phyloP scores from a whole-genome alignment of 2,329 filamentous ascomycete species.

The Dactylellina sp. region DNA sequence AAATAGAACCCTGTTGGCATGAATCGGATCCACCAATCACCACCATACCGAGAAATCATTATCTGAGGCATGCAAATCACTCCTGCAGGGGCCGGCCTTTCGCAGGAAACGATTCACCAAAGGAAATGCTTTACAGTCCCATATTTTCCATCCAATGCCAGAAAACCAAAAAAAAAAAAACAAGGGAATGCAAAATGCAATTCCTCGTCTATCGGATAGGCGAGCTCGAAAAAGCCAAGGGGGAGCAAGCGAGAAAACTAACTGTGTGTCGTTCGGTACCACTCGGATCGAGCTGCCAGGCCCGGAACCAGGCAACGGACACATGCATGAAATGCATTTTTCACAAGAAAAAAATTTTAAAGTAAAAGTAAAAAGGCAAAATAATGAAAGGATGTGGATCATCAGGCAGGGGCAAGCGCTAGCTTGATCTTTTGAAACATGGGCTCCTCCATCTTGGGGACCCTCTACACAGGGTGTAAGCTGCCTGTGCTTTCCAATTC shows the following conservation, averaged over 20 bases:
- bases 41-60: not conserved
- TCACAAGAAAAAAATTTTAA: not conserved
- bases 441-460: conserved; percentile 39
- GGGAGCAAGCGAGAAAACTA: conserved; percentile 34
- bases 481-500: conserved; percentile 49
- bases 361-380: not conserved
- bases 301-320: conserved; percentile 54
- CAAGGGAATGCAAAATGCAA: conserved; percentile 16
- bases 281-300: conserved; percentile 56
- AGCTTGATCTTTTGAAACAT: conserved; percentile 42
- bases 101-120: conserved; percentile 1
- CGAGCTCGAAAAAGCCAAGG: conserved; percentile 48
- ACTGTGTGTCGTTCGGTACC: conserved; percentile 44
- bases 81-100: conserved; percentile 7
- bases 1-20: not conserved
- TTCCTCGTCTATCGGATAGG: conserved; percentile 56
- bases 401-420: conserved; percentile 30
- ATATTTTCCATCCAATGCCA: conserved; percentile 9
- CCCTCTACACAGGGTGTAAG: conserved; percentile 14
- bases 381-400: conserved; percentile 19
- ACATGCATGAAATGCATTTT: conserved; percentile 50
- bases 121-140: not conserved
- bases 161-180: not conserved
- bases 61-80: conserved; percentile 1
- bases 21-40: conserved; percentile 10